Base-by-base conservation (phyloP, 1,284 basidiomycete genomes). In the Omphalotus olearius region DNA sequence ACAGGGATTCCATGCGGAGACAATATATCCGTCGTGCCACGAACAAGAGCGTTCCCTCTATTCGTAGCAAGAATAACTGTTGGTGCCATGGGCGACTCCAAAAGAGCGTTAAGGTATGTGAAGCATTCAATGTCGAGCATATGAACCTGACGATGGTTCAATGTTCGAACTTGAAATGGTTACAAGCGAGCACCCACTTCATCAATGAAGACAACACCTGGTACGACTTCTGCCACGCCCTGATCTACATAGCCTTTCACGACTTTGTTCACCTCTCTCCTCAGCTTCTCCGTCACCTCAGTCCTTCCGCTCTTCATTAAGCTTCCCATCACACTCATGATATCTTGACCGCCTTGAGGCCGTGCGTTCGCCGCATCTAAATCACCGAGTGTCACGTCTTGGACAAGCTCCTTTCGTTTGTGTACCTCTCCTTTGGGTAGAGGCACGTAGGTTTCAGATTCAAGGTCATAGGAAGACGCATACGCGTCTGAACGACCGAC, bases 51-150 rank as follows among this genome's bases (percentile, higher is more conserved):
- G 60, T 93, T 87, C 3, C 96, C 97, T 28, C 97, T 82, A 69
- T 99, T 99, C 20, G 95, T 97, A 0, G 97, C 97, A 51, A 98
- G 79, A 59, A 99, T 91, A 43, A 99, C 96, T 14, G 97, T 97
- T 0, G 97, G 96, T 13, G 93, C 93, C 85, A 99, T 93, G 14
- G 92, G 88, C 1, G 93, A 94, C 69, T 99, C 96, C 50, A 99
- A 79, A 6, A 98, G 82, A 11, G 94, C 88, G 70, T 99, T 99
- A 47, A 99, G 81, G 72, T 97, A 99, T 6, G 96, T 98, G 75
- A 98, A 99, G 70, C 95, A 98, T 69, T 99, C 97, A 66, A 98
- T 95, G 69, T 99, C 96, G 58, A 99, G 85, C 96, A 98, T 98
- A 74, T 99, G 96, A 17, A 98, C 94, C 93, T 95, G 60, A 36